Evolutionary conservation across 371 early-diverging fungal species (phyloP).

Genomic region (Mortierella sp.): DNA sequence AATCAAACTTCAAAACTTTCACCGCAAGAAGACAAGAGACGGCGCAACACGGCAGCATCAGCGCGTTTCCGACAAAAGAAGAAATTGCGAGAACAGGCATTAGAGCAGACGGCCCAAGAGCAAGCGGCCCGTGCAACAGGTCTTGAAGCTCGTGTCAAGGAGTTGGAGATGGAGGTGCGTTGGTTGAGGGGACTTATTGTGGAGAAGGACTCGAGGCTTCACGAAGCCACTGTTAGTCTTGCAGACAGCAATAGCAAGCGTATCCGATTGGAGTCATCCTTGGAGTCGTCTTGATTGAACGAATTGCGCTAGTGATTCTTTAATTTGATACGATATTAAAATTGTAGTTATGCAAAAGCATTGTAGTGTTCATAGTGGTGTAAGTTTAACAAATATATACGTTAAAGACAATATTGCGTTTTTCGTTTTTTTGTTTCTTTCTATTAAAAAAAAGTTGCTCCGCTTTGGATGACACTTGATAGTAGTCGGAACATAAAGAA

Average conservation of each 20-base stretch:
- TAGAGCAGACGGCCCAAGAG: constrained; percentile 85
- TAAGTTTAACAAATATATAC: too few relatives aligned
- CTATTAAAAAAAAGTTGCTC: too few relatives aligned
- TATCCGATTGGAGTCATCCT: not conserved
- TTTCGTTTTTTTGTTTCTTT: too few relatives aligned
- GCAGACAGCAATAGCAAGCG: constrained; percentile 13
- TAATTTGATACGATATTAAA: too few relatives aligned
- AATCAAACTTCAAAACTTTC: constrained; percentile 20
- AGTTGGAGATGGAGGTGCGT: constrained; percentile 89
- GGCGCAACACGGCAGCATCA: constrained; percentile 94
- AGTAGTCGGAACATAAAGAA: too few relatives aligned
- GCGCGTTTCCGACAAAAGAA: constrained; percentile 96
- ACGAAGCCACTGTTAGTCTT: constrained; percentile 52
- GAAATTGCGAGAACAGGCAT: constrained; percentile 86
- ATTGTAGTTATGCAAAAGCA: too few relatives aligned
- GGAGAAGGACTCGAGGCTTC: constrained; percentile 77
- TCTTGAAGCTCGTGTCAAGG: constrained; percentile 80
- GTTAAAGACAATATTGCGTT: too few relatives aligned
- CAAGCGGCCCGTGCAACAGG: constrained; percentile 79
- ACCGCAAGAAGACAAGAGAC: constrained; percentile 84
- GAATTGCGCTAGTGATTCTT: too few relatives aligned
- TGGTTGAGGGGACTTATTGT: constrained; percentile 91
- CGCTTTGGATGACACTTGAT: too few relatives aligned
- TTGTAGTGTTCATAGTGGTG: too few relatives aligned
- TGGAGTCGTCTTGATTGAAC: not conserved